Base-by-base conservation (phyloP, 2,329 filamentous ascomycete species). In the Aureobasidium pullulans region DNA sequence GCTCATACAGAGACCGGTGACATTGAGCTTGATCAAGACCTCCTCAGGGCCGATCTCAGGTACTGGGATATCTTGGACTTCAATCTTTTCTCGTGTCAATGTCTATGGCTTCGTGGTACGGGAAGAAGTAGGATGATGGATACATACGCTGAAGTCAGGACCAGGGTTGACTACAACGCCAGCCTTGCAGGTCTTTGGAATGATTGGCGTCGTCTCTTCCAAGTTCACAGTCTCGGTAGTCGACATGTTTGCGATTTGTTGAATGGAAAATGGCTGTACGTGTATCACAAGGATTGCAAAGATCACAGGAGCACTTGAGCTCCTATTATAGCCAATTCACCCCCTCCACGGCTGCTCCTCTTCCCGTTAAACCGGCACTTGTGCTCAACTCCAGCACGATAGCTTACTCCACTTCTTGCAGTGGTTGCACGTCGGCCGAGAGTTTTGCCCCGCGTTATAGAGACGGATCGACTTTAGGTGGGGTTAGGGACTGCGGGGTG, bases 1-100 rank as follows among this genome's bases (percentile, higher is more conserved):
- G 36, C 75, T 78, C 61, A 79, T 77, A 71, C 82, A 84, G 50
- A 85, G 73, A 0, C 82, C 82, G 1, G 81, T 85, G 29, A 75
- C 75, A 60, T 84, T 84, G 56, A 85, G 73, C 57, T 77, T 79
- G 65, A 85, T 74, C 9, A 85, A 73, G 23, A 84, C 70, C 61
- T 85, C 81, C 52, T 82, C 74, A 7, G 78, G 77, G 11, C 77
- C 76, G 58, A 77, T 76, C 53, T 77, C 73, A 4, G 79, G 79
- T 0, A 81, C 77, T 16, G 75, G 73, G 1, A 81, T 77, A 59
- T 72, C 71, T 64, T 77, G 72, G 8, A 81, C 73, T 60, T 78
- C 75, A 32, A 81, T 28, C 43, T 48, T 4, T 8, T 0, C 34
- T 9, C 1, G 11, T 6, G 3, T 19, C 11, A 16, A 44, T 10